Evolutionary conservation across 2,329 filamentous ascomycete species (phyloP).

Genomic region (Fusarium papillatum): DNA sequence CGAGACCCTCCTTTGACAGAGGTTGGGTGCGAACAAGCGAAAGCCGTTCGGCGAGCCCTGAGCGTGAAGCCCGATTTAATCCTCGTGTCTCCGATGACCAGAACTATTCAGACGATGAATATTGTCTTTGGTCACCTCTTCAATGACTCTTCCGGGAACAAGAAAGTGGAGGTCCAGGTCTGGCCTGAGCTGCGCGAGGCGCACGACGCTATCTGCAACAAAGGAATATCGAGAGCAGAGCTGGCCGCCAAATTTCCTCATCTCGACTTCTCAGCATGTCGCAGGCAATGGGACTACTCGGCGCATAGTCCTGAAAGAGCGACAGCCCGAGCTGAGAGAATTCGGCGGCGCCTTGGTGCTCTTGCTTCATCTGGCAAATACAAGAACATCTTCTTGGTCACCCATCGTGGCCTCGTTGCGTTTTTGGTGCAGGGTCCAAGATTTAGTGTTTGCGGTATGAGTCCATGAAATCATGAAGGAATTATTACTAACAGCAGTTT

Average conservation of each 20-base stretch:
- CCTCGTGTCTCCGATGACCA: slow-evolving; percentile 29
- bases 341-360: slow-evolving; percentile 23
- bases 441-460: slow-evolving; percentile 38
- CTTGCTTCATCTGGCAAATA: slow-evolving; percentile 20
- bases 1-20: slow-evolving; percentile 35
- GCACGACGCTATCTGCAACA: slow-evolving; percentile 42
- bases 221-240: slow-evolving; percentile 28
- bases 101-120: slow-evolving; percentile 38
- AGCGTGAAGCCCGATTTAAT: slow-evolving; percentile 20
- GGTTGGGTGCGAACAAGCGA: slow-evolving; percentile 20
- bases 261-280: slow-evolving; percentile 36
- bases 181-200: slow-evolving; percentile 42
- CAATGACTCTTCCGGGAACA: not conserved
- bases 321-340: slow-evolving; percentile 33
- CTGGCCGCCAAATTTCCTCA: slow-evolving; percentile 31
- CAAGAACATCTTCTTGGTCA: slow-evolving; percentile 34
- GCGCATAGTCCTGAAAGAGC: slow-evolving; percentile 26
- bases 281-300: slow-evolving; percentile 35
- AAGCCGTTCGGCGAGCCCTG: not conserved
- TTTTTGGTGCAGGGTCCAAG: slow-evolving; percentile 34
- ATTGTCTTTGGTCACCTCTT: slow-evolving; percentile 31
- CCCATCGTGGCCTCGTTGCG: slow-evolving; percentile 37
- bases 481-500: not conserved
- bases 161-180: slow-evolving; percentile 24
- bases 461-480: accelerated